Evolutionary conservation across 164 flowering plant genomes (phyloP), one percentile per base, ranked within the genome.

Genomic region (Dillenia suffruticosa): DNA sequence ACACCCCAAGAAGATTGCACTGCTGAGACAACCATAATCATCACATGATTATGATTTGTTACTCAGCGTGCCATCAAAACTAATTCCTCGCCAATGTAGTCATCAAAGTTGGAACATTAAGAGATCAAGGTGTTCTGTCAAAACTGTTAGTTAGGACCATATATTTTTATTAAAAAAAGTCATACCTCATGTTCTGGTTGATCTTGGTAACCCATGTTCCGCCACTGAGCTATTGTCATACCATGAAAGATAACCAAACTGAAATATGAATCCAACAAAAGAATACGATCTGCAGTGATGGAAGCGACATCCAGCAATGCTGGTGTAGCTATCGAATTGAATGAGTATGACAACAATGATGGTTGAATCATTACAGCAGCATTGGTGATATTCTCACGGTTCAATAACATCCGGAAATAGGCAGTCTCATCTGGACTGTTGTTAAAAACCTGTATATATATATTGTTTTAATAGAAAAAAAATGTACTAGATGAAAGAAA

Each of bases 401-500:
- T 87, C 64, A 94, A 67, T 68, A 94, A 63, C 85, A 94, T 88
- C 66, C 97, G 92, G 72, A 94, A 94, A 72, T 91, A 91, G 58
- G 99, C 99, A 2, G 97, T 94, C 73, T 94, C 97, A 74, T 94
- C 97, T 44, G 99, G 99, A 76, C 99, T 94, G 72, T 94, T 94
- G 69, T 94, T 94, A 57, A 94, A 94, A 51, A 94, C 99, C 99
- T 94, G 76, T 61, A 54, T 32, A 32, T 5, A 32, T 32, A 32
- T 32, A 32, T 32, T 4, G 6, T 19, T 19, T 19, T 32, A 32
- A 5, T 4, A 32, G 0, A 32, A 32, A 5, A 32, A 32, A 6
- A 32, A 32, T 5, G 40, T 32, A 32, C 5, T 32, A 32, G 40
- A 32, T 32, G 40, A 32, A 32, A 0, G 40, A 32, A 32, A 32